Evolutionary conservation across 495 filamentous ascomycete genomes (phyloP), one percentile per base, ranked within the genome.

Genomic region (Aspergillus campestris): DNA sequence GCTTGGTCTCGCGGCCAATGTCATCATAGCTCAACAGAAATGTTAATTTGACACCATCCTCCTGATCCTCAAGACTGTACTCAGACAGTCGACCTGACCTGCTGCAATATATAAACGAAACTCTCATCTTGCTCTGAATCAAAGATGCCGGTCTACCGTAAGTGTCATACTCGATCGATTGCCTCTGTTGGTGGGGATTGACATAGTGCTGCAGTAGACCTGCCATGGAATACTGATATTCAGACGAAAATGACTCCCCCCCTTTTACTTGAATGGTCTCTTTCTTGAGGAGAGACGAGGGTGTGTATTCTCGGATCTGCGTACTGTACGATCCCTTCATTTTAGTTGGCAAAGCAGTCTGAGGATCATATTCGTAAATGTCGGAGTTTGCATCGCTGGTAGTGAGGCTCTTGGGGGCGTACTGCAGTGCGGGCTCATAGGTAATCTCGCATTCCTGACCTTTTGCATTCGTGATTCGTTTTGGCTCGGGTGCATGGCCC

Each of bases 131-230:
- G 2, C 27, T 41, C 11, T 39, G 3, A 5, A 10, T 12, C 6
- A 44, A 15, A 4, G 29, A 0, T 12, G 12, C 7, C 6, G 2
- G 40, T 0, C 47, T 39, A 1, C 47, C 47, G 11, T 6, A 15
- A 3, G 34, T 18, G 34, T 49, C 47, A 27, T 49, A 49, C 11
- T 40, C 13, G 29, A 27, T 38, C 12, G 28, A 7, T 4, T 15
- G n/a, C 18, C 13, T 8, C 33, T 44, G 13, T 8, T 41, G 34
- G 29, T 38, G 13, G 2, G 39, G 14, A 8, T 49, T 41, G 13
- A 35, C 40, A 31, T 49, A 49, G 1, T 12, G 3, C 6, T 44
- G 47, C 0, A 49, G 40, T 24, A 40, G 39, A 0, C 47, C 47
- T 8, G 27, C 47, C 15, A 33, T 13, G 0, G 47, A 49, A 7